Evolutionary conservation across 768 basidiomycete genomes (phyloP).

Genomic region (Leccinum pellstonianum): DNA sequence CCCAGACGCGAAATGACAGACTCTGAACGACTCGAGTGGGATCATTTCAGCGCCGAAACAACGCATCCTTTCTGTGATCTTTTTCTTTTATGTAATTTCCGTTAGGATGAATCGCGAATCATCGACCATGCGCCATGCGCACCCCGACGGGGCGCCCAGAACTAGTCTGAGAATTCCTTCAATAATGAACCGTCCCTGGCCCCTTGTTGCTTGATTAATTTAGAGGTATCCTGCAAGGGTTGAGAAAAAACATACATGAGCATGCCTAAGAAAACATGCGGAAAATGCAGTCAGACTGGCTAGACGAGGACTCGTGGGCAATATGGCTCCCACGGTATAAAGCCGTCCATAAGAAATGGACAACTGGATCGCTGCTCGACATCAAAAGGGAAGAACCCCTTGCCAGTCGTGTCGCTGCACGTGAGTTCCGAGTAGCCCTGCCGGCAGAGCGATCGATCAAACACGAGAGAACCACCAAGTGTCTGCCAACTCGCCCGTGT

Average conservation of each 20-base stretch:
- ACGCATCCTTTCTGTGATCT: neutral
- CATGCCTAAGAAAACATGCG: neutral
- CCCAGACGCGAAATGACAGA: neutral
- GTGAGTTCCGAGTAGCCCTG: neutral
- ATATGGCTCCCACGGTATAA: neutral
- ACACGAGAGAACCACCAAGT: neutral
- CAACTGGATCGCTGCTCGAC: neutral
- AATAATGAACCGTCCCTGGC: neutral
- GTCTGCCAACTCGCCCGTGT: neutral
- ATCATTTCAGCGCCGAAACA: constrained; percentile 7
- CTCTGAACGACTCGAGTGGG: neutral
- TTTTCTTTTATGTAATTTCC: constrained; percentile 1
- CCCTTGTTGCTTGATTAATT: constrained; percentile 2
- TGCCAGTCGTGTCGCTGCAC: neutral
- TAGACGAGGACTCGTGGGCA: neutral
- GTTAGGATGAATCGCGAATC: constrained; percentile 5
- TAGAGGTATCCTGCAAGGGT: neutral
- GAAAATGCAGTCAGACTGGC: neutral
- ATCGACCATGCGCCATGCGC: constrained; percentile 6
- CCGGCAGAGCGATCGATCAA: constrained; percentile 4
- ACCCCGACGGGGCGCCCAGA: constrained; percentile 3
- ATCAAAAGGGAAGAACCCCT: neutral
- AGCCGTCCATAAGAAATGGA: neutral
- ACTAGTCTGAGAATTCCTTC: neutral
- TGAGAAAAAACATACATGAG: constrained; percentile 3